phyloP scores from a whole-genome alignment of 495 filamentous ascomycete genomes.

The Penicillium silybi region DNA sequence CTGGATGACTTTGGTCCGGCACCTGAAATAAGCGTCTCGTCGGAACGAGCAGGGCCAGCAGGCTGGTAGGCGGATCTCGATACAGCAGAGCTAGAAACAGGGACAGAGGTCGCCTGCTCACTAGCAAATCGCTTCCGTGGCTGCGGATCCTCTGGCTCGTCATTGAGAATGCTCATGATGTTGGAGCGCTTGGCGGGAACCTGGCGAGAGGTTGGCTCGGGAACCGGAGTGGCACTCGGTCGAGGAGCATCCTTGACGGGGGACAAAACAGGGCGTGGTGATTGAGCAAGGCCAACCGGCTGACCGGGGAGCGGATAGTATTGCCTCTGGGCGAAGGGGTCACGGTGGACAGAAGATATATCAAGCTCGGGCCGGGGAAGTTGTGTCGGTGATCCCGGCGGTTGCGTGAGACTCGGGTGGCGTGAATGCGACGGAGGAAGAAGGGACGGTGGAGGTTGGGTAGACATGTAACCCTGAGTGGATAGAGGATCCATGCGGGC shows the following conservation, averaged over 20 bases:
- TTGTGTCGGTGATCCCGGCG: slow-evolving; percentile 38
- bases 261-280: slow-evolving; percentile 33
- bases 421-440: slow-evolving; percentile 37
- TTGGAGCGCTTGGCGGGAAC: slow-evolving; percentile 55
- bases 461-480: slow-evolving; percentile 30
- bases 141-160: slow-evolving; percentile 53
- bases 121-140: slow-evolving; percentile 48
- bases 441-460: slow-evolving; percentile 27
- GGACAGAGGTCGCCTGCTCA: slow-evolving; percentile 20
- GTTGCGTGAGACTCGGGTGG: slow-evolving; percentile 35
- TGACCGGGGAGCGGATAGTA: slow-evolving; percentile 29
- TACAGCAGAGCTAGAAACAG: slow-evolving; percentile 5
- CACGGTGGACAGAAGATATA: slow-evolving; percentile 36
- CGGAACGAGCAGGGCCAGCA: slow-evolving; percentile 19
- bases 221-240: slow-evolving; percentile 32
- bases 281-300: slow-evolving; percentile 26
- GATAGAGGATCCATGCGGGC: slow-evolving; percentile 37
- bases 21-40: slow-evolving; percentile 18
- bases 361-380: slow-evolving; percentile 34
- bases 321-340: slow-evolving; percentile 32
- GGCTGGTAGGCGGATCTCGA: slow-evolving; percentile 18
- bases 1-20: slow-evolving; percentile 18
- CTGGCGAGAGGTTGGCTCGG: slow-evolving; percentile 40
- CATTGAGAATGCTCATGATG: slow-evolving; percentile 57
- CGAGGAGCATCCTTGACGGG: slow-evolving; percentile 40